These are phyloP conservation scores for Microcyclospora pomicola DNA, from an alignment of 2,329 filamentous ascomycete genomes.

Conservation along the genomic window DNA sequence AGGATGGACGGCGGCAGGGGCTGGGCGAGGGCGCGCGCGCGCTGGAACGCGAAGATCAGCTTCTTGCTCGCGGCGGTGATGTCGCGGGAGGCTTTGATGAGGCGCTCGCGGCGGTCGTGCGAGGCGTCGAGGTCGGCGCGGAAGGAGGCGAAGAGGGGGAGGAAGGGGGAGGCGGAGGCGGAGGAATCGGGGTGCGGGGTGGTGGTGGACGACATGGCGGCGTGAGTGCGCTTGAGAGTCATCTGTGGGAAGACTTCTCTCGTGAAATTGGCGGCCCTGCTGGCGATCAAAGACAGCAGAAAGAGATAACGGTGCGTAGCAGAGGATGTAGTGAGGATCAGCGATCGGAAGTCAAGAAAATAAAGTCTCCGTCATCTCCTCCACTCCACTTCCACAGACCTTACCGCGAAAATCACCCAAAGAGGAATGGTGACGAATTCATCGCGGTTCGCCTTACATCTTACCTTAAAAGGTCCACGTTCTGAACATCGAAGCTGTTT, in stretches of 20 bases:
- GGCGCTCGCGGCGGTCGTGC: conserved; percentile 77
- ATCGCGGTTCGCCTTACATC: too few relatives aligned
- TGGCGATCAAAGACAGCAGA: too few relatives aligned
- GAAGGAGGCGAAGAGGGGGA: conserved; percentile 71
- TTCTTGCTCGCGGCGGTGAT: conserved; percentile 94
- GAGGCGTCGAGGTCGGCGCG: conserved; percentile 84
- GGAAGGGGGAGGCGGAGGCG: conserved; percentile 34
- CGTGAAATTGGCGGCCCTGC: too few relatives aligned
- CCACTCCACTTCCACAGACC: too few relatives aligned
- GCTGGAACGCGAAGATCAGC: conserved; percentile 84
- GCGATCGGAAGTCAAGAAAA: too few relatives aligned
- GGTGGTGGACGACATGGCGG: conserved; percentile 2
- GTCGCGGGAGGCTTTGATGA: conserved; percentile 83
- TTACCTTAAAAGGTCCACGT: too few relatives aligned
- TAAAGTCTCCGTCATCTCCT: too few relatives aligned
- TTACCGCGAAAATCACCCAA: too few relatives aligned
- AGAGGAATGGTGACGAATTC: too few relatives aligned
- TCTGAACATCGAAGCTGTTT: background rate
- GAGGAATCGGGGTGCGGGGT: background rate
- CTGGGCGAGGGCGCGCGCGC: conserved; percentile 47
- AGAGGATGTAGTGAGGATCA: too few relatives aligned
- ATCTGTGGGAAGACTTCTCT: conserved; percentile 2
- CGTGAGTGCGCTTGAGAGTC: conserved; percentile 7
- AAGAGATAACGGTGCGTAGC: too few relatives aligned
- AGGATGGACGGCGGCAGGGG: conserved; percentile 54